Evolutionary conservation across 2,329 filamentous ascomycete species (phyloP), one percentile per base, ranked within the genome.

Genomic region (Aaosphaeria pasadenensis): DNA sequence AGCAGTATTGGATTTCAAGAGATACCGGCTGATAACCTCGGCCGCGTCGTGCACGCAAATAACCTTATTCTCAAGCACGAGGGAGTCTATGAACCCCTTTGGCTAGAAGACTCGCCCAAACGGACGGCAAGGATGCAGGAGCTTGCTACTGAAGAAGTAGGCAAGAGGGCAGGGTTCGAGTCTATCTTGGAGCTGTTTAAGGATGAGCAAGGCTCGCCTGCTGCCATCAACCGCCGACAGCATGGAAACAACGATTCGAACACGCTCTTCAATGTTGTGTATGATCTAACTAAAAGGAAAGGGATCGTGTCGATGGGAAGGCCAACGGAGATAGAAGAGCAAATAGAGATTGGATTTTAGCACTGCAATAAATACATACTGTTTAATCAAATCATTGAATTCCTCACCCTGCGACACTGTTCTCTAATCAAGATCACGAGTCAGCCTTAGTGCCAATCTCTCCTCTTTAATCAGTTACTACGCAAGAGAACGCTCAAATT

Each of bases 21-120:
- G 53, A 62, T 51, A 66, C 7, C 51, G 52, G 50, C 71, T 51
- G 71, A 75, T 51, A 47, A 42, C 0, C 47, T 42, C 1, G 60
- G 65, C 1, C 59, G 70, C 6, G 58, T 76, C 1, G 69, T 73
- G 9, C 74, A 77, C 51, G 58, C 73, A 1, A 77, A 77, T 44
- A 74, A 77, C 43, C 66, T 72, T 13, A 48, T 77, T 7, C 45
- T 57, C 0, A 57, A 66, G n/a, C 74, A 77, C 43, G 52, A 55
- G 0, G 56, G 67, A 0, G 69, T 73, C 11, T 50, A 54, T 2
- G 75, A 77, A 52, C 71, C 67, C 4, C 59, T 71, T 11, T 76
- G 72, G 69, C 52, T 76, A 42, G 59, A 63, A n/a, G 74, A 76
- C 52, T 74, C 72, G 17, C 50, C 57, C 1, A 58, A 58, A 11